Evolutionary conservation across 2,329 filamentous ascomycete genomes (phyloP), one percentile per base, ranked within the genome.

Genomic region (Aspergillus uvarum): DNA sequence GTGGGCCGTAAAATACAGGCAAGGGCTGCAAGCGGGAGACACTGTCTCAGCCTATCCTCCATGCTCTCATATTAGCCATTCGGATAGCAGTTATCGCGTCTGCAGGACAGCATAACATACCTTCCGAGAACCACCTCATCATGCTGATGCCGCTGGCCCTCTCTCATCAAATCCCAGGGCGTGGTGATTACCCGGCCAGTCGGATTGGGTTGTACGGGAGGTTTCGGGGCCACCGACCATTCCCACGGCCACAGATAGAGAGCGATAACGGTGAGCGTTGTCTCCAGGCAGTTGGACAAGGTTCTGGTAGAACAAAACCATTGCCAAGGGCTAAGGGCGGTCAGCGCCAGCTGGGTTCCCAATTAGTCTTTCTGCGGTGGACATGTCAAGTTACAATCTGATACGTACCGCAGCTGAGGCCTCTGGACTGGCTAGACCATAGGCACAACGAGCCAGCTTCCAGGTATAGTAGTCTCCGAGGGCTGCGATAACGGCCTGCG

Each of bases 251-350:
- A 98, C 68, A 88, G 85, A 72, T 87, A 87, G 50, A 98, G 80
- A 1, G 92, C 94, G 68, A 87, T 82, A 60, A 90, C 82, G 4
- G 94, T 97, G 67, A 99, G 79, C 0, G 90, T 90, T n/a, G 89
- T 92, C 80, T 99, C 95, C 4, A 98, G 80, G 55, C 89, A 95
- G 77, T 99, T 99, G 57, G 94, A 97, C 71, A 99, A 89, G 0
- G 95, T 96, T 51, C 95, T 85, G 0, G 92, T 94, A 1, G 92
- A 95, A 77, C 89, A 95, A 77, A 95, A 98, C 91, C 91, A 98
- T 74, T 97, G 92, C 92, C 95, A 99, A 6, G 95, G 91, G 75
- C 87, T 96, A 69, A 87, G 80, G 48, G 90, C 75, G 3, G 87
- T 88, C 77, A 95, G 83, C 60, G 84, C 82, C 50, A 96, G 80